Base-by-base conservation (phyloP, 257 asterid species). In the Solanum paucissectum region DNA sequence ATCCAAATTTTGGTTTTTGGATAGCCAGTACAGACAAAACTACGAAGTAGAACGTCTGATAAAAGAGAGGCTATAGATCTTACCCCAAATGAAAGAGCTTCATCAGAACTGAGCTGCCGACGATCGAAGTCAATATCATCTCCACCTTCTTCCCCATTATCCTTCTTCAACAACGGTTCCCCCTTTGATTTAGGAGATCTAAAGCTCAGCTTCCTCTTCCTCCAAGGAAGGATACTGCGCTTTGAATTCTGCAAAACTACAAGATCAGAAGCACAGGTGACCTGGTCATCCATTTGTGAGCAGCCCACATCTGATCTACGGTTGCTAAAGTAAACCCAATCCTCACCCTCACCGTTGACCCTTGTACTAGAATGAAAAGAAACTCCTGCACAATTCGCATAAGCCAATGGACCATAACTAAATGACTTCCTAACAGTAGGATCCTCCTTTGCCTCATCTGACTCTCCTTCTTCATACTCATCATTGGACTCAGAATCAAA, bases 61-160 rank as follows among this genome's bases (percentile, higher is more conserved):
- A 20, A 27, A 73, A 44, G 29, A 83, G 83, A 49, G 29, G 73
- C 34, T 33, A 83, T 77, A 87, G 49, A 88, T 83, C 94, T 94
- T 91, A 96, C 99, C 98, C 96, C 92, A 76, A 90, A 91, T 46
- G 98, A 89, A 71, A 89, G 88, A 44, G 98, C 89, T 89, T 93
- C 98, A 23, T 96, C 98, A 25, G 99, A 95, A 79, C 98, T 96
- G 86, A 96, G 98, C 93, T 96, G 99, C 90, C 98, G 91, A 33
- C 98, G 95, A 87, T 95, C 99, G 69, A 86, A 95, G 93, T 96
- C 99, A 79, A 96, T 96, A 86, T 97, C 99, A 90, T 97, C 99
- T 16, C 99, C 99, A n/a, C 99, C 99, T 91, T 95, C 99, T 91
- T 97, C 99, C 69, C 94, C 98, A 89, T 93, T 90, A 18, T 91